A percentile compares a stretch with the other conserved stretches of the same genome.
Evolutionary conservation across 2,329 filamentous ascomycete genomes (phyloP).

Genomic region (Ophiostoma sp.): DNA sequence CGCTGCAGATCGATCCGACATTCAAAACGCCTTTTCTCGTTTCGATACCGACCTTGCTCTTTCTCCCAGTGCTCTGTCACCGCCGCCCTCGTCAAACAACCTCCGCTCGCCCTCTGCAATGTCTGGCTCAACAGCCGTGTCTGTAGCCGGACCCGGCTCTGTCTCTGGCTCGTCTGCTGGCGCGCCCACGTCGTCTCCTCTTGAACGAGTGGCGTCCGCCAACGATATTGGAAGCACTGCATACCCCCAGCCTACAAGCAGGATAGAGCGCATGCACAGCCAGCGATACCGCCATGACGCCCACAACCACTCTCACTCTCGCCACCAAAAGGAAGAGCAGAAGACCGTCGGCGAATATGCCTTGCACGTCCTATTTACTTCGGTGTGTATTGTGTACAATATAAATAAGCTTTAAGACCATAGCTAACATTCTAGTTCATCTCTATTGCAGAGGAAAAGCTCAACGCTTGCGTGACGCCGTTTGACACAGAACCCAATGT

Average conservation of each 20-base stretch:
- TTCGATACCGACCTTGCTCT: constrained; percentile 42
- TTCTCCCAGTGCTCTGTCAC: constrained; percentile 25
- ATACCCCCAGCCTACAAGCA: constrained; percentile 46
- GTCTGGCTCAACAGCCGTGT: constrained; percentile 39
- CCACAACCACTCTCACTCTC: constrained; percentile 70
- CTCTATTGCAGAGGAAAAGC: constrained; percentile 91
- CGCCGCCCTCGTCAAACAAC: not conserved
- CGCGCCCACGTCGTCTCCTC: constrained; percentile 40
- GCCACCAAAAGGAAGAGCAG: constrained; percentile 66
- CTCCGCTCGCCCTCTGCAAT: constrained; percentile 45
- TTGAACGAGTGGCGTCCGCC: constrained; percentile 39
- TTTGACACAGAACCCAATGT: constrained; percentile 78
- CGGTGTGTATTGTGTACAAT: constrained; percentile 47
- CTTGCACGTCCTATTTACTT: constrained; percentile 91
- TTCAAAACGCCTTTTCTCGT: constrained; percentile 42
- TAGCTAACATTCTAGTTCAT: constrained; percentile 57
- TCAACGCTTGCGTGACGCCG: constrained; percentile 78
- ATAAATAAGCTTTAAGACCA: not conserved
- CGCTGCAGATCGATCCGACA: constrained; percentile 48
- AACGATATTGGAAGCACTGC: constrained; percentile 29
- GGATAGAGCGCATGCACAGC: constrained; percentile 57
- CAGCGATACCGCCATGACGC: constrained; percentile 62
- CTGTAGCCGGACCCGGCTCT: not conserved
- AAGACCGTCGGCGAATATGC: constrained; percentile 96
- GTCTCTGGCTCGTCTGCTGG: constrained; percentile 27